Conservation (phyloP, 2,329 filamentous ascomycete species). For the Pseudopyricularia cyperi region DNA sequence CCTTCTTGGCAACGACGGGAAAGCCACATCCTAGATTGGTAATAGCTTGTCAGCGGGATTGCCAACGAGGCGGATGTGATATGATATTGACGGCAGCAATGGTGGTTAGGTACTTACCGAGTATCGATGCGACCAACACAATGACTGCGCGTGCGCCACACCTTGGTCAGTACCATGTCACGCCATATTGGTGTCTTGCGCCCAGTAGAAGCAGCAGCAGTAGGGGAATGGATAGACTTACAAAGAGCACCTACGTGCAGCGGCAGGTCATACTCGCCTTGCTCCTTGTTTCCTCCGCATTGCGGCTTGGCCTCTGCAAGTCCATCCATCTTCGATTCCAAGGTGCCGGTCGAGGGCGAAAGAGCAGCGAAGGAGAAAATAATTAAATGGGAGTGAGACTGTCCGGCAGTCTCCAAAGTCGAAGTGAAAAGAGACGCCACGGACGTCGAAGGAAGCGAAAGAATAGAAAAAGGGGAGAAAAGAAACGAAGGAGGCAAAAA, state of each 20-base stretch:
- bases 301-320: conserved; percentile 20
- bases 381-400: conserved; percentile 12
- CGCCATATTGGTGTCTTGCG: background rate
- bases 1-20: conserved; percentile 39
- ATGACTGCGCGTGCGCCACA: conserved; percentile 17
- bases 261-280: conserved; percentile 27
- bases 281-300: conserved; percentile 22
- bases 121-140: conserved; percentile 24
- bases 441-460: conserved; percentile 10
- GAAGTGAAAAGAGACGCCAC: conserved; percentile 11
- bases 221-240: conserved; percentile 14
- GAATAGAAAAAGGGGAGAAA: conserved; percentile 8
- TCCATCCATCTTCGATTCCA: conserved; percentile 5
- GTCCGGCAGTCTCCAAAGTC: conserved; percentile 21
- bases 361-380: conserved; percentile 9
- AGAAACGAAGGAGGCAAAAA: background rate
- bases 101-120: conserved; percentile 14
- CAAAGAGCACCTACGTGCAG: conserved; percentile 27
- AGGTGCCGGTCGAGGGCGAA: conserved; percentile 4
- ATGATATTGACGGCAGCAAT: no score
- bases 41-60: background rate
- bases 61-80: background rate
- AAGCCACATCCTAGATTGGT: conserved; percentile 29
- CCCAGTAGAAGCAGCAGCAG: background rate
- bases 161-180: conserved; percentile 5